Conservation (phyloP, 1,284 basidiomycete genomes). For the Malassezia sympodialis region DNA sequence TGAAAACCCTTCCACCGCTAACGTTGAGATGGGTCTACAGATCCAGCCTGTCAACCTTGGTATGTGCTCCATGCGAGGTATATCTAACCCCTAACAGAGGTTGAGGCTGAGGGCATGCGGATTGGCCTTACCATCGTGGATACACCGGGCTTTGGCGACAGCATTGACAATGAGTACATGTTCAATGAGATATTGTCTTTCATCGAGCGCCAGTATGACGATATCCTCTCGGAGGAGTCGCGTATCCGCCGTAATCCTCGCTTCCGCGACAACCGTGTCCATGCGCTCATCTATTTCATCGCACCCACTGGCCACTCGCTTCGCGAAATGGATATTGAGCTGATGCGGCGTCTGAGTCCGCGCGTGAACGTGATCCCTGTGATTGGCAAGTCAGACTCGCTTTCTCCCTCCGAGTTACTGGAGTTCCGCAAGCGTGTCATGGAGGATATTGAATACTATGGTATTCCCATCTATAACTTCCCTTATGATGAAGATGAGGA, state of each 20-base stretch:
- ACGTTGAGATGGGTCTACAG: conserved; percentile 84
- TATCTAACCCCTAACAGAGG: conserved; percentile 56
- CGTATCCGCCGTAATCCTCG: conserved; percentile 99
- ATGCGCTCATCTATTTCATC: conserved; percentile 96
- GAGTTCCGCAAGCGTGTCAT: conserved; percentile 96
- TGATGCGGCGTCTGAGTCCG: conserved; percentile 44
- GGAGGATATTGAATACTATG: conserved; percentile 98
- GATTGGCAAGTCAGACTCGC: conserved; percentile 88
- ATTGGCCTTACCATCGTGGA: conserved; percentile 97
- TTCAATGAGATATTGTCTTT: conserved; percentile 77
- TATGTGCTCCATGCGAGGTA: conserved; percentile 50
- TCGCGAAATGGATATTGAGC: conserved; percentile 91
- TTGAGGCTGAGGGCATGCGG: conserved; percentile 95
- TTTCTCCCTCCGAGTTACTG: conserved; percentile 57
- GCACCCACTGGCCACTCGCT: conserved; percentile 79
- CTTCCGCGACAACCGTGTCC: conserved; percentile 82
- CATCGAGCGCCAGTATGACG: conserved; percentile 97
- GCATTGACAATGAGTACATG: conserved; percentile 85
- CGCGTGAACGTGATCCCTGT: conserved; percentile 95
- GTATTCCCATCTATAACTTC: conserved; percentile 99
- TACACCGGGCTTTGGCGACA: conserved; percentile 96
- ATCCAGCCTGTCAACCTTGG: conserved; percentile 93
- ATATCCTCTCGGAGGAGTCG: conserved; percentile 95
- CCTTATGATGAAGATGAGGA: conserved; percentile 97
- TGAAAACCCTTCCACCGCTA: conserved; percentile 77